These are phyloP conservation scores for Backusella circina DNA, from an alignment of 192 early-diverging fungal genomes.

Conservation along the genomic window DNA sequence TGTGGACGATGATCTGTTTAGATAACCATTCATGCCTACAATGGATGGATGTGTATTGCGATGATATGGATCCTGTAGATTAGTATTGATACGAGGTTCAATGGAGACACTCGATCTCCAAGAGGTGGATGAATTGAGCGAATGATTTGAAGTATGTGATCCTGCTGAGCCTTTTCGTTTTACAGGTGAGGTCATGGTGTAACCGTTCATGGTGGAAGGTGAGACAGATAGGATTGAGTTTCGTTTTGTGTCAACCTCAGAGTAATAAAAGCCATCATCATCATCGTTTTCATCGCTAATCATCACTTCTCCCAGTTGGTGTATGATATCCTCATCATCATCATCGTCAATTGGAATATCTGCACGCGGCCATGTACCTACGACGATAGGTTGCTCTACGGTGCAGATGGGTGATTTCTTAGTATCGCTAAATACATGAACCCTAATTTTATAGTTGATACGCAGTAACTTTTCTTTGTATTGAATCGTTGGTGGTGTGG, in stretches of 20 bases:
- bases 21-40: not conserved
- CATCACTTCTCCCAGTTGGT: slow-evolving; percentile 11
- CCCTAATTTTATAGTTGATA: slow-evolving; percentile 27
- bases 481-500: slow-evolving; percentile 31
- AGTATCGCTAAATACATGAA: slow-evolving; percentile 7
- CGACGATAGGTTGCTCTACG: slow-evolving; percentile 27
- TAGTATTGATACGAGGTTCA: not conserved
- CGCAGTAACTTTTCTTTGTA: slow-evolving; percentile 21
- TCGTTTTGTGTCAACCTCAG: not conserved
- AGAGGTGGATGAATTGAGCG: slow-evolving; percentile 8
- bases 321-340: slow-evolving; percentile 19
- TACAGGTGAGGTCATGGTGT: not conserved
- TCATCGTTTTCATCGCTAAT: slow-evolving; percentile 18
- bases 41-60: not conserved
- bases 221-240: not conserved
- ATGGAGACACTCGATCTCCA: slow-evolving; percentile 11
- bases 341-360: slow-evolving; percentile 32
- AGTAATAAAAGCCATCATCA: not conserved
- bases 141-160: slow-evolving; percentile 13
- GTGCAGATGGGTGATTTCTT: not conserved
- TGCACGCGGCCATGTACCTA: slow-evolving; percentile 32
- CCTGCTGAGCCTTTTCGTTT: not conserved
- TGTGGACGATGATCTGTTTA: slow-evolving; percentile 26
- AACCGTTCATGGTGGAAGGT: not conserved
- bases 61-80: slow-evolving; percentile 2